phyloP scores from a whole-genome alignment of 2,329 filamentous ascomycete genomes.

The Verruconis gallopava region DNA sequence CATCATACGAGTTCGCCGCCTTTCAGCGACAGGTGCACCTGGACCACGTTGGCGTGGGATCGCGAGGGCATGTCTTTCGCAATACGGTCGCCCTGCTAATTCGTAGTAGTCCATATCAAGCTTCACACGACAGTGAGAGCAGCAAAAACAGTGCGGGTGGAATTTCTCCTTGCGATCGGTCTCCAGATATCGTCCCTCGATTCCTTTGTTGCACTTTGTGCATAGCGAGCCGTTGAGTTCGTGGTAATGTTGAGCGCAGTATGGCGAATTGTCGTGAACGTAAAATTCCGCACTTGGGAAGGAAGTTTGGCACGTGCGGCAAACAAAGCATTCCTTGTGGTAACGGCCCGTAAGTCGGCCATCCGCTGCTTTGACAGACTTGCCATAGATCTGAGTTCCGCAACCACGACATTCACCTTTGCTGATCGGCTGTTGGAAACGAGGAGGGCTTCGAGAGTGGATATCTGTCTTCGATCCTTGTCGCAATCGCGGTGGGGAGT shows the following conservation, averaged over 20 bases:
- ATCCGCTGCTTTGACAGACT: slow-evolving; percentile 87
- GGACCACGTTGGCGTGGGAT: neutral
- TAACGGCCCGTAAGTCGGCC: slow-evolving; percentile 85
- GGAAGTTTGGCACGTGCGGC: slow-evolving; percentile 65
- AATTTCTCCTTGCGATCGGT: slow-evolving; percentile 68
- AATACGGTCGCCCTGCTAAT: slow-evolving; percentile 66
- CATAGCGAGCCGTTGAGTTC: slow-evolving; percentile 80
- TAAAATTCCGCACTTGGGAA: slow-evolving; percentile 89
- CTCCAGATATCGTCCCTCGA: slow-evolving; percentile 88
- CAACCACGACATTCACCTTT: slow-evolving; percentile 59
- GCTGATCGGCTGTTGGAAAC: neutral
- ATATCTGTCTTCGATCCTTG: neutral
- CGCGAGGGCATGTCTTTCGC: slow-evolving; percentile 67
- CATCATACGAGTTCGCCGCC: slow-evolving; percentile 23
- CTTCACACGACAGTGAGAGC: slow-evolving; percentile 60
- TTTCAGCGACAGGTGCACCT: slow-evolving; percentile 26
- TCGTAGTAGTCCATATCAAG: slow-evolving; percentile 81
- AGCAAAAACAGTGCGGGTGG: slow-evolving; percentile 78
- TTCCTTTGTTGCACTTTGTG: slow-evolving; percentile 63
- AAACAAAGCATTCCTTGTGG: slow-evolving; percentile 86
- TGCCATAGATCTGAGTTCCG: slow-evolving; percentile 63
- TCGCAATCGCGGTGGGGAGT: slow-evolving; percentile 2
- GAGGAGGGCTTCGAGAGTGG: neutral
- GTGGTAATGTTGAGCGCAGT: slow-evolving; percentile 88
- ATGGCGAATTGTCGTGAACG: slow-evolving; percentile 74